A percentile compares a stretch with the other conserved stretches of the same genome.
Evolutionary conservation across 306 rosid species (phyloP).

Genomic region (Cicer yamashitae): DNA sequence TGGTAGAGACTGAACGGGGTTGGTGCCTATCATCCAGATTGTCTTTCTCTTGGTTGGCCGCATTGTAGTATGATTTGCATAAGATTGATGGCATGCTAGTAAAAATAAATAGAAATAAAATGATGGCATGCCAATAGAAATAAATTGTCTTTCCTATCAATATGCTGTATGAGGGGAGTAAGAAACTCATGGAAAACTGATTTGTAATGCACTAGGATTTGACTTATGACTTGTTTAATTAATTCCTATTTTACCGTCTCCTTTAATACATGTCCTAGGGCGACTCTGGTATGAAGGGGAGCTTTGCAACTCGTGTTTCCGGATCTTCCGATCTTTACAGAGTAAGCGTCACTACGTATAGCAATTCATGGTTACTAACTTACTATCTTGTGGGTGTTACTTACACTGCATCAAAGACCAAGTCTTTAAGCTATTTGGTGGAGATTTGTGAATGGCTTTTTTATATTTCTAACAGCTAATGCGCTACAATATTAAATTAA

Average conservation of each 20-base stretch:
- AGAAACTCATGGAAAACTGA: constrained; percentile 23
- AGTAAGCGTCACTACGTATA: constrained; percentile 57
- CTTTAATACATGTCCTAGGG: constrained; percentile 62
- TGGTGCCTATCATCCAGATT: neutral
- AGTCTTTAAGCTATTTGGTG: constrained; percentile 16
- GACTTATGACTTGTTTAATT: constrained; percentile 32
- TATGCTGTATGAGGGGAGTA: constrained; percentile 25
- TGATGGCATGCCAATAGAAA: neutral
- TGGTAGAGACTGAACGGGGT: too few species aligned
- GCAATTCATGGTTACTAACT: constrained; percentile 19
- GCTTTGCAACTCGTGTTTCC: constrained; percentile 89
- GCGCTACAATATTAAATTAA: constrained; percentile 29
- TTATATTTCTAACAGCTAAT: constrained; percentile 1
- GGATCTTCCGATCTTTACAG: constrained; percentile 95
- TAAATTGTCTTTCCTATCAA: constrained; percentile 12
- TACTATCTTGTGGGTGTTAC: neutral
- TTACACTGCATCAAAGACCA: constrained; percentile 30
- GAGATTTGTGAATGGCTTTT: constrained; percentile 25
- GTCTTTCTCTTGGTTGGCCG: constrained; percentile 26
- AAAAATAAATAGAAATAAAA: too few species aligned
- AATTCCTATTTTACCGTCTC: constrained; percentile 33
- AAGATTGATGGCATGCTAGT: constrained; percentile 25
- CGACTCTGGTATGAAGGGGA: constrained; percentile 81
- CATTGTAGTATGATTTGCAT: constrained; percentile 23
- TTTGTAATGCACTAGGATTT: constrained; percentile 33